Percentiles rank a stretch among this genome's conserved stretches.
Conservation (phyloP, 192 early-diverging fungal species). For the Backusella liffmaniae region DNA sequence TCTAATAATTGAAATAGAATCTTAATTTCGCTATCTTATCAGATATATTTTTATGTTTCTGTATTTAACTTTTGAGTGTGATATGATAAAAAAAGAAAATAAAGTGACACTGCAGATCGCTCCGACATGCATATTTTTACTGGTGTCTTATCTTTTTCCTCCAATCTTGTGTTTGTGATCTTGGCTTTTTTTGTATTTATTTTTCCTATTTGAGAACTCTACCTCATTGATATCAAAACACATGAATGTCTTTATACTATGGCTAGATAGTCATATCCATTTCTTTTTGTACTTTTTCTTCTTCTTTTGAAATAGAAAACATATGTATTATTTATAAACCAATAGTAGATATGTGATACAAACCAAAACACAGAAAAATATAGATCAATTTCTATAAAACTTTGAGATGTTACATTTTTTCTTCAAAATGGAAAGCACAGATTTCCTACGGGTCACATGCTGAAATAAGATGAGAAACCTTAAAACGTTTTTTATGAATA, state of each 20-base stretch:
- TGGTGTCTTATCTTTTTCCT: neutral
- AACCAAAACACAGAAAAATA: too few relatives aligned
- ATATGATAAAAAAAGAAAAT: neutral
- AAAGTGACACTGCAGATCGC: neutral
- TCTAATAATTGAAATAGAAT: neutral
- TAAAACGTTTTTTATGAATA: neutral
- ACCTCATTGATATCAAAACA: too few relatives aligned
- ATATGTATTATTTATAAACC: too few relatives aligned
- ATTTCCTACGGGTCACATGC: neutral
- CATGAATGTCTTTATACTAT: too few relatives aligned
- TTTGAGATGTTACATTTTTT: neutral
- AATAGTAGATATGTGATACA: too few relatives aligned
- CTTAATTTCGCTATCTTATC: neutral
- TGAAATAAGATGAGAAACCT: neutral
- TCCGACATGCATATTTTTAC: neutral
- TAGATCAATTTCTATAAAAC: neutral
- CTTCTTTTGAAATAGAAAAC: too few relatives aligned
- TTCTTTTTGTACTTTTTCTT: too few relatives aligned
- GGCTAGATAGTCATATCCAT: too few relatives aligned
- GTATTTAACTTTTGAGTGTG: neutral
- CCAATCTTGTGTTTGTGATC: neutral
- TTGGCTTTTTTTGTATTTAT: neutral
- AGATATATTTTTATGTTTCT: neutral
- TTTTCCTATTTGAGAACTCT: neutral
- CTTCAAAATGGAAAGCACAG: neutral